phyloP scores from a whole-genome alignment of 352 stramenopile genomes.

The Phytophthora colocasiae region DNA sequence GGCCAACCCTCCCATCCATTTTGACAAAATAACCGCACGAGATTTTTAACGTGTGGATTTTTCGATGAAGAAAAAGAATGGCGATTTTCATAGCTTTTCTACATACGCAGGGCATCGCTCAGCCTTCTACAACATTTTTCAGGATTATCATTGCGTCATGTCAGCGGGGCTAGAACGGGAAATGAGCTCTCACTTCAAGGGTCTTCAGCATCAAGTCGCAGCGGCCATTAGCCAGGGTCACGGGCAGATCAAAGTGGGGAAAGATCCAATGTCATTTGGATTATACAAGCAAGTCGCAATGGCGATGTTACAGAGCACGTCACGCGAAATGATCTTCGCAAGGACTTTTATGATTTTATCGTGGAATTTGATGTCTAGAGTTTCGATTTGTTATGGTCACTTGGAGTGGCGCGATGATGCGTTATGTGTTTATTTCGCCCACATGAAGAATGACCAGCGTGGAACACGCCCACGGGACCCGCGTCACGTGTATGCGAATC shows the following conservation, averaged over 20 bases:
- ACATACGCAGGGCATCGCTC: slow-evolving; percentile 23
- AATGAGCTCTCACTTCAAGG: slow-evolving; percentile 13
- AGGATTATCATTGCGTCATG: slow-evolving; percentile 13
- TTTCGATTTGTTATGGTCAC: slow-evolving; percentile 25
- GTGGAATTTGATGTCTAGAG: slow-evolving; percentile 36
- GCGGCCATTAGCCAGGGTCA: no score
- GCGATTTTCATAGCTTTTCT: not conserved
- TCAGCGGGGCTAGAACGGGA: not conserved
- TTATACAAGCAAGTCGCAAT: no score
- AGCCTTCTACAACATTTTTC: slow-evolving; percentile 18
- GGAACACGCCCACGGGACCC: slow-evolving; percentile 29
- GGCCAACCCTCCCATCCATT: no score
- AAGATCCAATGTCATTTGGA: no score
- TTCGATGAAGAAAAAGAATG: no score
- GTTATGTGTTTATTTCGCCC: slow-evolving; percentile 40
- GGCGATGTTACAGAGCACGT: no score
- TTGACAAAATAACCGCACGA: no score
- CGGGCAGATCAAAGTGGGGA: no score
- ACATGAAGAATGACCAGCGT: slow-evolving; percentile 47
- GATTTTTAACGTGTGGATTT: no score
- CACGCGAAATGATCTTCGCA: no score
- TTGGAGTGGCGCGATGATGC: slow-evolving; percentile 41
- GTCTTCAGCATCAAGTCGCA: slow-evolving; percentile 9
- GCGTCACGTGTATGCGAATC: slow-evolving; percentile 43
- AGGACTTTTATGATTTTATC: slow-evolving; percentile 29